phyloP scores from a whole-genome alignment of 108 stramenopile genomes.

The Skeletonema grethae region DNA sequence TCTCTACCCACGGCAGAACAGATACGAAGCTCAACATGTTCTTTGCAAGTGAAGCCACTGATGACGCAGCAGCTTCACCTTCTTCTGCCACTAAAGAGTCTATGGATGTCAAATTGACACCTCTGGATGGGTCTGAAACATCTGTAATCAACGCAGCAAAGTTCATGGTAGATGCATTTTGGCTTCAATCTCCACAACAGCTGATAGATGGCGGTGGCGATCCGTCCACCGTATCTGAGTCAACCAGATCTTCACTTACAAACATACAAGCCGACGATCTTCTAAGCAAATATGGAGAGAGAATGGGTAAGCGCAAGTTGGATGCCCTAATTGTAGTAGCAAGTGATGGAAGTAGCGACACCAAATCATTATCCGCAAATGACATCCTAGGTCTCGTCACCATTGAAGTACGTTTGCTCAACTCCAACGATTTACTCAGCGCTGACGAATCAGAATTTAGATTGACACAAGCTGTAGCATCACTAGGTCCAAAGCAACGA shows the following conservation, averaged over 20 bases:
- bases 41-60: background rate
- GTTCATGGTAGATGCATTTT: conserved; percentile 68
- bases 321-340: conserved; percentile 51
- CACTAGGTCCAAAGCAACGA: conserved; percentile 65
- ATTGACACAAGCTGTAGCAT: conserved; percentile 59
- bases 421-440: conserved; percentile 38
- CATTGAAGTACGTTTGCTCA: conserved; percentile 53
- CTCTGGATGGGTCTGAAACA: conserved; percentile 21
- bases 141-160: conserved; percentile 46
- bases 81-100: background rate
- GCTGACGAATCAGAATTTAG: conserved; percentile 51
- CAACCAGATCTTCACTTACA: conserved; percentile 31
- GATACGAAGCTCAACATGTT: background rate
- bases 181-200: conserved; percentile 55
- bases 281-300: conserved; percentile 63
- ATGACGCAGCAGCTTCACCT: background rate
- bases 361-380: background rate
- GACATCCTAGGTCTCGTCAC: conserved; percentile 58
- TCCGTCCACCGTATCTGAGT: conserved; percentile 15
- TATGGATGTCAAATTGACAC: conserved; percentile 13
- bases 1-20: background rate
- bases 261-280: conserved; percentile 57
- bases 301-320: conserved; percentile 58
- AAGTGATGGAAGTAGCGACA: conserved; percentile 14
- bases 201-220: conserved; percentile 10